phyloP scores from a whole-genome alignment of 345 rosid species.

The Rhizophora mangle region DNA sequence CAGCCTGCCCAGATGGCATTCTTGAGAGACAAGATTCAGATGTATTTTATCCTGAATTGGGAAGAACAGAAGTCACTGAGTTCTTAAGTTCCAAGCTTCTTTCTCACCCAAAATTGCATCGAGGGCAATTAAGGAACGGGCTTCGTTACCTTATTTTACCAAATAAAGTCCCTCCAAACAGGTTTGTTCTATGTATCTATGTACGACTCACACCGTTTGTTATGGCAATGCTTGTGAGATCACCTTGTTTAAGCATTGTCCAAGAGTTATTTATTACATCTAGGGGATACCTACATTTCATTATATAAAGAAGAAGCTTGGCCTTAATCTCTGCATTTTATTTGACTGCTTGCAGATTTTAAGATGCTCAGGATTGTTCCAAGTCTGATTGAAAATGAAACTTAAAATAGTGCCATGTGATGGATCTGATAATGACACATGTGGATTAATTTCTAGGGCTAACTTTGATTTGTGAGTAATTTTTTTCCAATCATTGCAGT shows the following conservation, averaged over 20 bases:
- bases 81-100: constrained; percentile 74
- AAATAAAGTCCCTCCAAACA: constrained; percentile 91
- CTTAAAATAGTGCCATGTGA: too few relatives aligned
- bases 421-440: too few relatives aligned
- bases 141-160: constrained; percentile 94
- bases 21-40: constrained; percentile 71
- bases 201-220: constrained; percentile 9
- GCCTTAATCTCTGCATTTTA: too few relatives aligned
- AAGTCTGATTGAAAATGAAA: too few relatives aligned
- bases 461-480: too few relatives aligned
- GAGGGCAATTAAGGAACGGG: constrained; percentile 90
- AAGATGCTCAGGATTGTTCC: too few relatives aligned
- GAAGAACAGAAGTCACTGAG: constrained; percentile 41
- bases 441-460: too few relatives aligned
- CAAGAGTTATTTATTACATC: neutral
- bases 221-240: neutral
- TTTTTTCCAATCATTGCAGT: too few relatives aligned
- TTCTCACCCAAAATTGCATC: constrained; percentile 76
- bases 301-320: neutral
- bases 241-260: neutral
- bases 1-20: constrained; percentile 77
- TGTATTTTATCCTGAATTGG: constrained; percentile 46
- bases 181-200: constrained; percentile 39
- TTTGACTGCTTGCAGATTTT: too few relatives aligned
- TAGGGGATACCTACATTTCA: neutral